Base-by-base conservation (phyloP, 768 basidiomycete species). In the Chalciporus chontae region DNA sequence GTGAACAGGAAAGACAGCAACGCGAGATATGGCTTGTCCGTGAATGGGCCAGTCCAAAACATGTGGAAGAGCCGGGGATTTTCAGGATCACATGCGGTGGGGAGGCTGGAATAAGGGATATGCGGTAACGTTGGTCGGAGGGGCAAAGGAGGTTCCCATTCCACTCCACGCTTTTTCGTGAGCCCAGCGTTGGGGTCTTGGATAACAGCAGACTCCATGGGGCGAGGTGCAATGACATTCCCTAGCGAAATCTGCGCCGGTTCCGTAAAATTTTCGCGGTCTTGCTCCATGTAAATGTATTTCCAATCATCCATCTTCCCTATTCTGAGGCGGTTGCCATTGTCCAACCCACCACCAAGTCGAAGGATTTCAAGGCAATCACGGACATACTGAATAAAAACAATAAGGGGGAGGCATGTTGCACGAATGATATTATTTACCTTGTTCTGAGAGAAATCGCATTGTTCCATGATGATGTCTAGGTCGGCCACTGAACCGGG, bases 21-120 rank as follows among this genome's bases (percentile, higher is more conserved):
- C 1, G 95, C 93, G 51, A 93, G 81, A 75, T 99, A 98, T 3
- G 96, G 96, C 68, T 97, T 97, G 75, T 99, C 96, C 8, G 94
- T 96, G 74, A 99, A 97, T 1, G 92, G 86, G 0, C 96, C 95
- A 2, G 94, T 90, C 95, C 96, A 98, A 75, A 96, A 99, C 85
- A 97, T 96, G 70, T 99, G 96, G 76, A 95, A 98, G 27, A 97
- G 71, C 31, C 89, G 82, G 6, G 93, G 87, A 59, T 87, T 83
- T 56, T 90, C 85, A 0, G 85, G 78, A 61, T 96, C 91, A 69
- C 96, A 99, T 1, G 84, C 76, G 1, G 72, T 65, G 3, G 78
- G 66, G 36, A 81, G 75, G 47, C 78, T 77, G 18, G 82, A 75
- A 56, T 80, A 78, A 0, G 85, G 77, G 36, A 71, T 71, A 60